These are phyloP conservation scores for Phoma herbarum DNA, from an alignment of 2,329 filamentous ascomycete species.

Conservation along the genomic window DNA sequence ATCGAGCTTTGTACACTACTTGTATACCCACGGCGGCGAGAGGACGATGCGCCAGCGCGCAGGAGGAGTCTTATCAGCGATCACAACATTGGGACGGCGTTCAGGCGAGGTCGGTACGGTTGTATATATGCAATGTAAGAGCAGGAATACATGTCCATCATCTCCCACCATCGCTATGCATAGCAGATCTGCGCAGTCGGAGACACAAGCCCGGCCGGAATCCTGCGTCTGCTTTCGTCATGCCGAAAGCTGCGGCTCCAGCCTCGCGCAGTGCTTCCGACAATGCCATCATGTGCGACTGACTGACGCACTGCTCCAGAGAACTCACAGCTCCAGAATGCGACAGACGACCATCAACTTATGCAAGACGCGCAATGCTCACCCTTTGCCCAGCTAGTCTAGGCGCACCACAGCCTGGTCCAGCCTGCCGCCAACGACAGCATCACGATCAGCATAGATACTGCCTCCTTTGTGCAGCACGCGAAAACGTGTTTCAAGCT, in stretches of 20 bases:
- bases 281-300: conserved; percentile 15
- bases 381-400: neutral
- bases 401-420: neutral
- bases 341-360: neutral
- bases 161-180: conserved; percentile 8
- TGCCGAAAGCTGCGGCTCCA: neutral
- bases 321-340: neutral
- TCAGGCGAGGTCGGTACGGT: conserved; percentile 20
- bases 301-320: conserved; percentile 5
- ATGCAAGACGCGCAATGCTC: conserved; percentile 6
- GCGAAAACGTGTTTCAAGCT: conserved; percentile 25
- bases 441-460: conserved; percentile 5
- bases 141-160: conserved; percentile 11
- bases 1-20: conserved; percentile 36
- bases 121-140: conserved; percentile 28
- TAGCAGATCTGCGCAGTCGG: conserved; percentile 10
- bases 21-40: conserved; percentile 32
- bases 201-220: neutral
- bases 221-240: conserved; percentile 10
- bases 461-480: conserved; percentile 20
- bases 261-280: conserved; percentile 5
- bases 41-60: conserved; percentile 24
- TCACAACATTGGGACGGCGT: conserved; percentile 31
- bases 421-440: conserved; percentile 4
- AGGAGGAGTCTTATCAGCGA: conserved; percentile 31